Conservation (phyloP, 1,139 yeast genomes). For the Pichia sp. region DNA sequence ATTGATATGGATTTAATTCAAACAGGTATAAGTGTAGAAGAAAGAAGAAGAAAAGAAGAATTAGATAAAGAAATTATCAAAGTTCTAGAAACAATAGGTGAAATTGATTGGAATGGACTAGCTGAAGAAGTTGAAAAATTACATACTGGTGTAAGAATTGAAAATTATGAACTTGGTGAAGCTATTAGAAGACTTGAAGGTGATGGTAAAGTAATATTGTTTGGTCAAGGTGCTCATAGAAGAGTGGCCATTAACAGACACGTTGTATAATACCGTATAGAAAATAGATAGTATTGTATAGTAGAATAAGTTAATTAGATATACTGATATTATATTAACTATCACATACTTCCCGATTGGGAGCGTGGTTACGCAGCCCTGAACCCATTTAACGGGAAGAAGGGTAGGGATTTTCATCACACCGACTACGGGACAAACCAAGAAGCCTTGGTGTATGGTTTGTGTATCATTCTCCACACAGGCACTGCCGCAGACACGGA, state of each 20-base stretch:
- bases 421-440: no score
- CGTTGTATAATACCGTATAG: slow-evolving; percentile 8
- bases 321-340: no score
- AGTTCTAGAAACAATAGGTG: slow-evolving; percentile 37
- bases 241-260: slow-evolving; percentile 40
- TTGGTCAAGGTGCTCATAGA: slow-evolving; percentile 71
- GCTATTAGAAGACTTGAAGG: slow-evolving; percentile 63
- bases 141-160: slow-evolving; percentile 46
- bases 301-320: no score
- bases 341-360: background rate
- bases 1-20: slow-evolving; percentile 97
- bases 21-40: slow-evolving; percentile 90
- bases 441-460: no score
- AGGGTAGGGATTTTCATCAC: no score
- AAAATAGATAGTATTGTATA: no score
- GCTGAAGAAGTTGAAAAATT: slow-evolving; percentile 49
- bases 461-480: no score
- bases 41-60: slow-evolving; percentile 73
- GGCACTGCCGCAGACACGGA: no score
- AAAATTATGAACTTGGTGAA: slow-evolving; percentile 63
- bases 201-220: slow-evolving; percentile 66
- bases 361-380: slow-evolving; percentile 9
- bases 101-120: slow-evolving; percentile 58
- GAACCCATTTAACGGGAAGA: no score
- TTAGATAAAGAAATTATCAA: slow-evolving; percentile 55